Percentiles rank a stretch among this genome's conserved stretches.
These are phyloP conservation scores for Penicillium antarcticum DNA, from an alignment of 495 filamentous ascomycete genomes.

Conservation along the genomic window DNA sequence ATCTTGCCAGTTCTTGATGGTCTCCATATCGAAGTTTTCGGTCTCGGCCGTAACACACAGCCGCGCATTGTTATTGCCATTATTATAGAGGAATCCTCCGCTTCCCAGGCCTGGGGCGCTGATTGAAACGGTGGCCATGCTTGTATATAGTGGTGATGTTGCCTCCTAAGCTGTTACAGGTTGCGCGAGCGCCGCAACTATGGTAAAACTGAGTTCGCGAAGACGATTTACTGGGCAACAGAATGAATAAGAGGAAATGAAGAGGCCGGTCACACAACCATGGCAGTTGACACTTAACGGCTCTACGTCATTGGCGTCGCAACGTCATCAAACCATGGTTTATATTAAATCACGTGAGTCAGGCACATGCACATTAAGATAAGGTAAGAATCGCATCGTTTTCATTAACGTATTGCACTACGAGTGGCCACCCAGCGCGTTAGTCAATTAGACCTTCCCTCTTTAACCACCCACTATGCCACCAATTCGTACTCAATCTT, in stretches of 20 bases:
- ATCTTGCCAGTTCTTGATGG: conserved; percentile 55
- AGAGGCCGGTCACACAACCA: neutral
- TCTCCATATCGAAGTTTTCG: conserved; percentile 56
- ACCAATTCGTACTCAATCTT: no score
- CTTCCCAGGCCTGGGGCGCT: conserved; percentile 30
- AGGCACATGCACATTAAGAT: no score
- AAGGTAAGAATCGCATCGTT: no score
- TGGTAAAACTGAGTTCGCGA: no score
- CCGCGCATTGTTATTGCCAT: conserved; percentile 44
- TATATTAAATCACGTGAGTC: no score
- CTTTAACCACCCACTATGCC: no score
- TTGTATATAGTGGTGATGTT: neutral
- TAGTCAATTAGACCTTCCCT: no score
- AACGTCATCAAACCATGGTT: conserved; percentile 15
- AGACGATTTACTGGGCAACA: no score
- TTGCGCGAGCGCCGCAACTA: no score
- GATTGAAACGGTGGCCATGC: conserved; percentile 40
- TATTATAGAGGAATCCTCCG: conserved; percentile 42
- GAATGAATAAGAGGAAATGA: neutral
- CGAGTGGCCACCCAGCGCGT: no score
- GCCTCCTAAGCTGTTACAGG: neutral
- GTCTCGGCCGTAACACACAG: conserved; percentile 64
- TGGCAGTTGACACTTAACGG: conserved; percentile 10
- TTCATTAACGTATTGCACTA: no score
- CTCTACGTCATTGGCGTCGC: conserved; percentile 17